Evolutionary conservation across 352 stramenopile genomes (phyloP).

Genomic region (Globisporangium spinosum): DNA sequence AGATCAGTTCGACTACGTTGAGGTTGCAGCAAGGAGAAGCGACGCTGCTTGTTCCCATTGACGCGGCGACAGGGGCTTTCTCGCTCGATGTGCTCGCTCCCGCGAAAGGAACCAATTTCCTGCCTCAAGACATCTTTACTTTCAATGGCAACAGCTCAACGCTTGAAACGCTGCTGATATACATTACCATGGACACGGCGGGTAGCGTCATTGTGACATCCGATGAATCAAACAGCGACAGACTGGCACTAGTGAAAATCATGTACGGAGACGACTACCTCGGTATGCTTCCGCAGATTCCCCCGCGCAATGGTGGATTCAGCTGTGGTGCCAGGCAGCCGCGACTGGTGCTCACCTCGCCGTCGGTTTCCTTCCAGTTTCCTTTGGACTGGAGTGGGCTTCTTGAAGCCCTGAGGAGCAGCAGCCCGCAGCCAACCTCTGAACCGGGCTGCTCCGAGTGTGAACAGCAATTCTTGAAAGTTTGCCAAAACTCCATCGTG

Average conservation of each 20-base stretch:
- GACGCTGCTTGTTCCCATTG: background rate
- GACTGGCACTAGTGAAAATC: background rate
- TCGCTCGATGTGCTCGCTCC: conserved; percentile 2
- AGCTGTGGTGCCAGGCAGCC: background rate
- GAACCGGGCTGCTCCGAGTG: conserved; percentile 4
- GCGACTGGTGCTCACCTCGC: conserved; percentile 6
- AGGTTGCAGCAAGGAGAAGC: conserved; percentile 3
- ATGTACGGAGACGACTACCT: conserved; percentile 17
- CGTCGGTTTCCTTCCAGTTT: background rate
- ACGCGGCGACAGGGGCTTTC: background rate
- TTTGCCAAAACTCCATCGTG: background rate
- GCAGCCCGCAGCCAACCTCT: background rate
- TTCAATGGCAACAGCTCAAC: conserved; percentile 6
- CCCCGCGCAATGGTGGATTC: background rate
- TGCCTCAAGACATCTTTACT: background rate
- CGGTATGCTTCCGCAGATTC: background rate
- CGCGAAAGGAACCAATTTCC: background rate
- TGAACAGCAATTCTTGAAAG: conserved; percentile 7
- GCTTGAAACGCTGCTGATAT: conserved; percentile 7
- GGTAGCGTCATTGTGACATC: conserved; percentile 1
- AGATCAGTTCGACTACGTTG: background rate
- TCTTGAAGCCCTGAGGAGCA: background rate
- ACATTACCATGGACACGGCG: conserved; percentile 12
- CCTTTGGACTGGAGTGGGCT: conserved; percentile 12
- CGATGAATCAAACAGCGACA: background rate